Percentiles rank a stretch among this genome's conserved stretches.
phyloP scores from a whole-genome alignment of 768 basidiomycete genomes.

The Lentinula guzmanii region DNA sequence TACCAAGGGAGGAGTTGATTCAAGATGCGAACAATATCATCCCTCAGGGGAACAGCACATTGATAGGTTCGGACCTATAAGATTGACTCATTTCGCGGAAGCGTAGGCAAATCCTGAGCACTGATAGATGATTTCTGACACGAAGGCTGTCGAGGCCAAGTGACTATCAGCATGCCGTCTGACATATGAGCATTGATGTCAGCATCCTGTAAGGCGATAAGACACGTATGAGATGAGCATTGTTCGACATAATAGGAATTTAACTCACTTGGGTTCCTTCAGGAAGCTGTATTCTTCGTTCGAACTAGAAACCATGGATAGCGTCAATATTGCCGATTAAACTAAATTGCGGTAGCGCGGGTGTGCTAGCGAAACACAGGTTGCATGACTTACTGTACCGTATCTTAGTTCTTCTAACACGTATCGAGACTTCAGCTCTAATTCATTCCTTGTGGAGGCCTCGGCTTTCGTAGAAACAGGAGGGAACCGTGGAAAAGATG shows the following conservation, averaged over 20 bases:
- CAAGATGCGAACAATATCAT: too few relatives aligned
- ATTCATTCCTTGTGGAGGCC: neutral
- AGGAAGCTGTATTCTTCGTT: conserved; percentile 1
- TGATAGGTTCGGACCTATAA: neutral
- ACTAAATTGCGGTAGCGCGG: neutral
- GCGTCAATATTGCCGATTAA: neutral
- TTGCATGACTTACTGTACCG: neutral
- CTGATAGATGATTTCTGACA: neutral
- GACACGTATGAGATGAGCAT: neutral
- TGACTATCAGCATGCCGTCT: conserved; percentile 3
- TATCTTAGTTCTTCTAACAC: neutral
- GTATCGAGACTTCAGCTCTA: neutral
- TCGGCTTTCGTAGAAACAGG: neutral
- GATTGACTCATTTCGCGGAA: neutral
- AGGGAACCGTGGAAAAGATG: neutral
- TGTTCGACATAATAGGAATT: conserved; percentile 2
- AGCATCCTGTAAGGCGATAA: neutral
- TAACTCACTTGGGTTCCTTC: neutral
- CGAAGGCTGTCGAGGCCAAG: neutral
- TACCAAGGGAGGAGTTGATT: too few relatives aligned
- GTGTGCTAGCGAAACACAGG: neutral
- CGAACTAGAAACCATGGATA: neutral
- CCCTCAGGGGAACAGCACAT: too few relatives aligned
- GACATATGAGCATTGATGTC: neutral
- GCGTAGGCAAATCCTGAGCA: neutral